Base-by-base conservation (phyloP, 257 asterid genomes). In the Solanum sitiens region DNA sequence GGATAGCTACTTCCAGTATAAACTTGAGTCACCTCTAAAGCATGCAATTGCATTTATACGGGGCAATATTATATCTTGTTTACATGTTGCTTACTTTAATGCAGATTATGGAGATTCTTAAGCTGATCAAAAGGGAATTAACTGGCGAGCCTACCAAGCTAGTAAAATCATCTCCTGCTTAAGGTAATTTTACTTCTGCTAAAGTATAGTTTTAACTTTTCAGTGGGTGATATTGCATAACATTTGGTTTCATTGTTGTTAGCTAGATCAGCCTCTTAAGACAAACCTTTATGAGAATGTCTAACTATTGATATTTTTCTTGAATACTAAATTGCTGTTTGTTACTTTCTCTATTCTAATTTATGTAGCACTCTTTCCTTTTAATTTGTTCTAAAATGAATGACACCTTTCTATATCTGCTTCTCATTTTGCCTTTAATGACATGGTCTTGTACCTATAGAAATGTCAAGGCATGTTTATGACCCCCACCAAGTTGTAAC, bases 111-210 rank as follows among this genome's bases (percentile, higher is more conserved):
- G 98, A 97, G 91, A 93, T 91, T 89, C 98, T 94, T 73, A 92
- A 93, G 92, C 92, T 95, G 89, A 93, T 97, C 86, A 93, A 93
- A 90, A 93, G 97, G 93, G 98, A 97, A 92, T 86, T 95, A 93
- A 94, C 91, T 87, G 97, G 98, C 88, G 98, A 92, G 89, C 89
- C 94, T 85, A 91, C 89, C 72, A 94, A 89, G 90, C 88, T 86
- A 47, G 65, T 68, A 32, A 89, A 91, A 90, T 75, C 33, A 27
- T 91, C 65, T 74, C 63, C 72, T 79, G n/a, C 68, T 82, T 20
- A 71, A 56, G 88, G 88, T 85, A 85, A 87, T 80, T 86, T 67
- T 82, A 47, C 76, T 80, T 86, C 77, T 56, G 44, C 72, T 87
- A 39, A 14, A 44, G 25, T 79, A 44, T 25, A 44, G 84, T 44